Percentiles rank a stretch among this genome's conserved stretches.
These are phyloP conservation scores for Physaria fendleri DNA, from an alignment of 345 rosid genomes.

Conservation along the genomic window DNA sequence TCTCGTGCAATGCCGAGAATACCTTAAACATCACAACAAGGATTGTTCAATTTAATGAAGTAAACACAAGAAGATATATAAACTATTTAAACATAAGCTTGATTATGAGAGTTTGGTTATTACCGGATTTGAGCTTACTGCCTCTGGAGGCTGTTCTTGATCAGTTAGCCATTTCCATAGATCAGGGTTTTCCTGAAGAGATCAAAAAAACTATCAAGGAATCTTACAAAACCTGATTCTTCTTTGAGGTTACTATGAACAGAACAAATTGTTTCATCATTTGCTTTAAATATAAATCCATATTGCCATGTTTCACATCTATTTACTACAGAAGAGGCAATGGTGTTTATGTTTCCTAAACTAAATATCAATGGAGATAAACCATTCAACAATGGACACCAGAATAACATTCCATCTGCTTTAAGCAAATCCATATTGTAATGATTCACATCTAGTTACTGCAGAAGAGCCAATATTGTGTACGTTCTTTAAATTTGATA, in stretches of 20 bases:
- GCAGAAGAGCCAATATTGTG: not conserved
- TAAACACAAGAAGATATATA: not conserved
- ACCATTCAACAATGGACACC: no score
- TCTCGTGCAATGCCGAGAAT: conserved; percentile 55
- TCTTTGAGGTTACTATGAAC: not conserved
- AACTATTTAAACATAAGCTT: not conserved
- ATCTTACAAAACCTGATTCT: not conserved
- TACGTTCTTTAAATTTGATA: not conserved
- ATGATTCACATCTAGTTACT: not conserved
- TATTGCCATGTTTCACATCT: not conserved
- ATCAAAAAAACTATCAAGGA: not conserved
- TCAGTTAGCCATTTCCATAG: conserved; percentile 93
- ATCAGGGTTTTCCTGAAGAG: conserved; percentile 82
- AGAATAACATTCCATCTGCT: conserved; percentile 2
- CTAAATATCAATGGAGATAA: not conserved
- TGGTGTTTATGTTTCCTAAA: not conserved
- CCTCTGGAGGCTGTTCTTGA: conserved; percentile 87
- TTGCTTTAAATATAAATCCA: not conserved
- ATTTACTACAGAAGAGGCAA: not conserved
- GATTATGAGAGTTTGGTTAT: conserved; percentile 30
- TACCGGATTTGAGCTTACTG: conserved; percentile 63
- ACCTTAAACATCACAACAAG: conserved; percentile 38
- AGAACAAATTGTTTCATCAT: not conserved
- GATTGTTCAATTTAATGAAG: not conserved
- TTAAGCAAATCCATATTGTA: not conserved